Base-by-base conservation (phyloP, 78 protist genomes). In the Guillardia theta region DNA sequence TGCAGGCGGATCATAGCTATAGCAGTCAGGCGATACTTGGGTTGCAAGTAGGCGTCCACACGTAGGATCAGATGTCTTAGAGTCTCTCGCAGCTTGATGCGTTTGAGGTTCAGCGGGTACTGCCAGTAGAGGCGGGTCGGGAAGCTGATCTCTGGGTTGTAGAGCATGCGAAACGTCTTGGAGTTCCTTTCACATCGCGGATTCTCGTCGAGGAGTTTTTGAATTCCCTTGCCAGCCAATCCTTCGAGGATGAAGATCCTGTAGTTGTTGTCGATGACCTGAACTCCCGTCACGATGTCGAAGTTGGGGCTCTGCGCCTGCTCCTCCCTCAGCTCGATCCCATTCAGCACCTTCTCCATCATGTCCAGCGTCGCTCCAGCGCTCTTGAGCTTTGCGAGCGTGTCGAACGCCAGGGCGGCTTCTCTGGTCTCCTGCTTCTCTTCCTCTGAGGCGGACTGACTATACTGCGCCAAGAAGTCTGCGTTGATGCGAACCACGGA, bases 121-220 rank as follows among this genome's bases (percentile, higher is more conserved):
- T 30, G 33, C 15, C 53, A 46, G 8, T 80, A 80, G 48, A 80
- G 50, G 19, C 90, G 45, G 37, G 39, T 10, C 48, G 19, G 19
- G 90, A 80, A 80, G 44, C 58, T 80, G 90, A 80, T 80, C 50
- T 80, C 90, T 19, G 43, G 90, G 50, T 80, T 80, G 90, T 80
- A 80, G 3, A 80, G 90, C 53, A 80, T 19, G 4, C 45, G 39
- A 30, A 80, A n/a, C 53, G 21, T 30, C 53, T 9, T 80, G 1
- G 90, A 27, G 8, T 80, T 80, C 50, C 45, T 80, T 44, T 27
- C 45, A 10, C 22, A 22, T 0, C 90, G 90, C 33, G 90, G 90
- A 44, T 33, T 9, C 1, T 39, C 90, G 6, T 44, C 50, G 27
- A 80, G 45, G 37, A 80, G 50, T 19, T n/a, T 12, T 15, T 27